phyloP scores from a whole-genome alignment of 2,329 filamentous ascomycete genomes.

The Fonsecaea multimorphosa region DNA sequence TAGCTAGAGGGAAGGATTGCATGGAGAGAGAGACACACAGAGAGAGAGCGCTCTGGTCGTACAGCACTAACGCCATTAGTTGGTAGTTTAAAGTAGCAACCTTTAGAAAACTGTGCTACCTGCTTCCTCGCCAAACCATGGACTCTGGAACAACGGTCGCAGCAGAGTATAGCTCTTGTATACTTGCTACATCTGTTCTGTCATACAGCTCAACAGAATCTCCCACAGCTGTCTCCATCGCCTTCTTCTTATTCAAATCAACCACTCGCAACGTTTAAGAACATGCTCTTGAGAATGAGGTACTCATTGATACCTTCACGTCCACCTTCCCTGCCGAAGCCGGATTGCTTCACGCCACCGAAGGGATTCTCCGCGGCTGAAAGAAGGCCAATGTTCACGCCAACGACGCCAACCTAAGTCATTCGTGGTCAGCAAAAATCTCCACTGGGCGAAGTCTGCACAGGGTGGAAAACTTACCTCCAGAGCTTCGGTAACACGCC shows the following conservation, averaged over 20 bases:
- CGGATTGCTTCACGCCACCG: slow-evolving; percentile 42
- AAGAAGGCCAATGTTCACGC: slow-evolving; percentile 62
- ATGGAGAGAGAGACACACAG: no score
- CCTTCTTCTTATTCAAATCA: background rate
- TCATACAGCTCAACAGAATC: background rate
- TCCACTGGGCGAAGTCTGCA: background rate
- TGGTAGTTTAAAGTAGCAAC: no score
- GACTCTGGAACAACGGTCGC: no score
- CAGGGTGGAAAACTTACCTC: slow-evolving; percentile 72
- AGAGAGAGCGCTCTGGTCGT: no score
- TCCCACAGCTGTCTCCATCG: no score
- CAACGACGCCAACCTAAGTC: slow-evolving; percentile 76
- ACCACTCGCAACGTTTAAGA: slow-evolving; percentile 2
- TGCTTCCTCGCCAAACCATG: no score
- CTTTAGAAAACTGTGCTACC: no score
- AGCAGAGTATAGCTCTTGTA: no score
- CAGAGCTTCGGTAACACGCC: slow-evolving; percentile 69
- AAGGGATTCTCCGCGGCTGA: slow-evolving; percentile 55
- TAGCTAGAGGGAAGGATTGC: no score
- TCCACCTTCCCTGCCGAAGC: slow-evolving; percentile 16
- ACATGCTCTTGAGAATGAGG: slow-evolving; percentile 67
- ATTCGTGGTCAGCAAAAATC: background rate
- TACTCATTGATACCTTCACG: slow-evolving; percentile 69
- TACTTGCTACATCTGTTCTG: background rate
- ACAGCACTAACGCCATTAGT: no score